Evolutionary conservation across 192 early-diverging fungal species (phyloP).

Genomic region (Backusella psychrophila): DNA sequence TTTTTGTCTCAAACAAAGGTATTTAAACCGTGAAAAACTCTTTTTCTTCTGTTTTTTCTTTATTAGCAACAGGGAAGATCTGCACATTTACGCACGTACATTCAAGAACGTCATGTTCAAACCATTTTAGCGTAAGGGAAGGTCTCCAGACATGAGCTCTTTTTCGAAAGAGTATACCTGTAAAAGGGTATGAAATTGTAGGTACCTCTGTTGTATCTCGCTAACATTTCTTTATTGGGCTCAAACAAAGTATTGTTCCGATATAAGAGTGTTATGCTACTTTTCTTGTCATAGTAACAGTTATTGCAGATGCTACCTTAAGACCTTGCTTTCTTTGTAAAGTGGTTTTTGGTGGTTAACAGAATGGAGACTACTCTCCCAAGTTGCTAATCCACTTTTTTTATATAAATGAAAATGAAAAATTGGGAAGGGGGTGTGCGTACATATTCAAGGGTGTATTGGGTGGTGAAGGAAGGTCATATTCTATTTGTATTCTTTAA

Average conservation of each 20-base stretch:
- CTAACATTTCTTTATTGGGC: not conserved
- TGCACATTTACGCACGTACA: constrained; percentile 11
- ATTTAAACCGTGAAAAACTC: not conserved
- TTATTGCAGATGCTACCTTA: constrained; percentile 14
- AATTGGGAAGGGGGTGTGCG: not conserved
- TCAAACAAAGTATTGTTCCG: not conserved
- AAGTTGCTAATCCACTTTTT: not conserved
- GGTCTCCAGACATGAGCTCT: constrained; percentile 13
- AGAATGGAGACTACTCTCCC: constrained; percentile 22
- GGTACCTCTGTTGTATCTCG: not conserved
- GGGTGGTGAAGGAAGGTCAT: not conserved
- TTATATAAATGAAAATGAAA: constrained; percentile 13
- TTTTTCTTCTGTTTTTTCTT: not conserved
- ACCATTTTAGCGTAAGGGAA: constrained; percentile 18
- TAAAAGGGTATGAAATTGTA: constrained; percentile 4
- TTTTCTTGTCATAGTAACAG: constrained; percentile 16
- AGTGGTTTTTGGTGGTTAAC: not conserved
- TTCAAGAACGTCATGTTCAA: constrained; percentile 4
- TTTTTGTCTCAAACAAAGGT: not conserved
- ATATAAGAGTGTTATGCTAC: not conserved
- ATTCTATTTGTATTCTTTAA: too few relatives aligned
- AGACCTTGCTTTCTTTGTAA: not conserved
- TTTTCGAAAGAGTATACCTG: not conserved
- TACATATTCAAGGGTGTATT: not conserved
- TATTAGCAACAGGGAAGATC: constrained; percentile 14